Evolutionary conservation across 441 rosid genomes (phyloP), one percentile per base, ranked within the genome.

Genomic region (Melastoma candidum): DNA sequence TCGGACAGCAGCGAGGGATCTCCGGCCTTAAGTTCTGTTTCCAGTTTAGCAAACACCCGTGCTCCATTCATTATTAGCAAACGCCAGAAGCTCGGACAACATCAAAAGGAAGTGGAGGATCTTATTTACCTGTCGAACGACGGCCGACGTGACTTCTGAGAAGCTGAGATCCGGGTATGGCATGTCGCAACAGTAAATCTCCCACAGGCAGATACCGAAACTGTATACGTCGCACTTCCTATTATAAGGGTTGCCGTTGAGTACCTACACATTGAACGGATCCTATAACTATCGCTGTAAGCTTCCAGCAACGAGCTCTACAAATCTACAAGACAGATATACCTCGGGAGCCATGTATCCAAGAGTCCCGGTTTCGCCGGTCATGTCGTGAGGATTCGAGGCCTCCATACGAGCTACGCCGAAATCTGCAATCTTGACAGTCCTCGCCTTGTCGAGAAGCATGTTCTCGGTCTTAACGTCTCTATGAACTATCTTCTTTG

Each of bases 281-380:
- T 36, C 41, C 9, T 9, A 36, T 4, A 36, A 36, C 41, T 6
- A 36, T 36, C 7, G 41, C 22, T 17, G 22, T 17, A 17, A 17
- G 22, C 22, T 17, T 17, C 22, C 22, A 17, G 22, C 22, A 17
- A 17, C 22, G 22, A 17, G 41, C 6, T 36, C 32, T 2, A 52
- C 24, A 44, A 29, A 52, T 52, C n/a, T 14, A 5, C 26, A 26
- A 57, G 63, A 48, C 49, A 54, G 54, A 11, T 49, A 17, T 72
- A 87, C 98, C 98, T 92, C 98, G 47, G 97, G 97, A 68, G 97
- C 98, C 97, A 92, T 92, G 79, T 92, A 88, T 47, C 95, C 95
- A 48, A 88, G 95, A 46, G 97, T 92, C 50, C 98, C 98, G 3
- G 98, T 92, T 70, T 85, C 95, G 55, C 97, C 98, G 26, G 97